These are phyloP conservation scores for Daldinia decipiens DNA, from an alignment of 495 filamentous ascomycete genomes.

Conservation along the genomic window DNA sequence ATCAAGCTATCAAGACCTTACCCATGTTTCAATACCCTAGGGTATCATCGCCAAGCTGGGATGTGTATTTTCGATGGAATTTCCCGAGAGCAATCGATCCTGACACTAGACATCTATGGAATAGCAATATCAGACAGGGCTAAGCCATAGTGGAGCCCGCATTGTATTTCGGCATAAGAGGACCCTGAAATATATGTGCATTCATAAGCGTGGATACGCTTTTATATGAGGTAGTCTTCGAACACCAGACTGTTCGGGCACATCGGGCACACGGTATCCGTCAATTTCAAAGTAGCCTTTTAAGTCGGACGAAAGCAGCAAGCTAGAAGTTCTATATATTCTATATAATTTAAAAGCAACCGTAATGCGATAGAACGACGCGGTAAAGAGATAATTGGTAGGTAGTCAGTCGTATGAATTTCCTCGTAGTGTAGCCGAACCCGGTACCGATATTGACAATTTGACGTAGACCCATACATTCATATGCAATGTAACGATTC, in stretches of 20 bases:
- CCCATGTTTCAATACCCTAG: constrained; percentile 11
- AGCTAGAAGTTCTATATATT: not conserved
- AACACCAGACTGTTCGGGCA: no score
- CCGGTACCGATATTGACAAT: constrained; percentile 6
- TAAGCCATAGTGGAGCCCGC: constrained; percentile 16
- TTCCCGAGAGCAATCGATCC: constrained; percentile 21
- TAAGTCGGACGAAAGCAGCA: not conserved
- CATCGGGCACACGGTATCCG: not conserved
- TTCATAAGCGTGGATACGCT: not conserved
- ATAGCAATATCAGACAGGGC: constrained; percentile 11
- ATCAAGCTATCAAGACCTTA: constrained; percentile 10
- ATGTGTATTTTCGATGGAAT: constrained; percentile 24
- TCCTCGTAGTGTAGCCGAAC: not conserved
- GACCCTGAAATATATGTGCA: not conserved
- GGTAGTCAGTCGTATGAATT: not conserved
- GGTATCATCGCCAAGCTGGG: constrained; percentile 23
- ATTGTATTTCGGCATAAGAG: constrained; percentile 3
- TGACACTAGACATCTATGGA: constrained; percentile 18
- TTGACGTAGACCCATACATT: constrained; percentile 22
- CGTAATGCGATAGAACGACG: not conserved
- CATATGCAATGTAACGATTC: constrained; percentile 29
- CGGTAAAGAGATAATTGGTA: not conserved
- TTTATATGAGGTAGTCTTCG: not conserved
- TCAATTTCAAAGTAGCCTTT: not conserved
- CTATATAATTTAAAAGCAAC: not conserved